phyloP scores from a whole-genome alignment of 164 flowering plant species.

The Vitis riparia region DNA sequence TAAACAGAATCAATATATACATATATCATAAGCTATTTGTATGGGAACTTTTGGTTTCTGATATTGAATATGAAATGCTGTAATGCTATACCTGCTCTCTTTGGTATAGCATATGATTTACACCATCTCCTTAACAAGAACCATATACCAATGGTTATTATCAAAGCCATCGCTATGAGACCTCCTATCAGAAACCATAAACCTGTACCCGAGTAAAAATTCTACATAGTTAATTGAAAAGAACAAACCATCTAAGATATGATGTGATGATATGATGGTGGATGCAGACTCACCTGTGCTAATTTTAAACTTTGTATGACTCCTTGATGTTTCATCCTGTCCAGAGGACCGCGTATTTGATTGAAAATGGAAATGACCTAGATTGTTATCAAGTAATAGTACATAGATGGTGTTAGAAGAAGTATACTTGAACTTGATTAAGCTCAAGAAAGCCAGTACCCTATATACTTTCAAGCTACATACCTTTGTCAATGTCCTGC shows the following conservation, averaged over 20 bases:
- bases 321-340: background rate
- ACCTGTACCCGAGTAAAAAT: background rate
- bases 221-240: background rate
- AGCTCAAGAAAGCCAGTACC: no score
- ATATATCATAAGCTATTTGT: background rate
- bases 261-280: background rate
- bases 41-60: background rate
- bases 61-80: no score
- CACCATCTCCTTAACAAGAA: background rate
- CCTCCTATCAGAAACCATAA: slow-evolving; percentile 13
- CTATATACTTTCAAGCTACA: background rate
- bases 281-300: background rate
- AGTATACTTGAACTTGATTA: background rate
- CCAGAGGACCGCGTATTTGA: background rate
- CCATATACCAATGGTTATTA: background rate
- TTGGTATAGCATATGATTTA: background rate
- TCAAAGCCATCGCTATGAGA: background rate
- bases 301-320: background rate
- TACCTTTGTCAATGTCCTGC: slow-evolving; percentile 1
- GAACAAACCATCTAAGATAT: background rate
- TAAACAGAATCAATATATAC: background rate
- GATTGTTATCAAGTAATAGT: background rate
- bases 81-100: background rate
- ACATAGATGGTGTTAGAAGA: background rate
- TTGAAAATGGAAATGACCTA: background rate